Conservation (phyloP, 1,284 basidiomycete genomes). For the Bjerkandera adusta region DNA sequence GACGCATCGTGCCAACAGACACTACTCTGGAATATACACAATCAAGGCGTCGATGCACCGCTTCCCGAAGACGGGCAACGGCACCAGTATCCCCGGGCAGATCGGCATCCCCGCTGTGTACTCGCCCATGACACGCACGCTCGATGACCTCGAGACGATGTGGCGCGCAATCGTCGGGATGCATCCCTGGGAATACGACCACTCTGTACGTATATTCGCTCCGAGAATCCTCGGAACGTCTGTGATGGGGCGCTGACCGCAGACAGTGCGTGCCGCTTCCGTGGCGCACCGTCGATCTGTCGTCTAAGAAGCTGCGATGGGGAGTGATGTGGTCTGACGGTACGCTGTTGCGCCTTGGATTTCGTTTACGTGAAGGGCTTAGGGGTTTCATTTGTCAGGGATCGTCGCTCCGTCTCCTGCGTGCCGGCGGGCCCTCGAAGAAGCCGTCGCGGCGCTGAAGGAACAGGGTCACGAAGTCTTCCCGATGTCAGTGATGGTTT, state of each 20-base stretch:
- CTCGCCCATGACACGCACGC: conserved; percentile 32
- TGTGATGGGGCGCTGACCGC: neutral
- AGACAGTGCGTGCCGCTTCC: conserved; percentile 50
- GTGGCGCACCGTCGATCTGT: conserved; percentile 48
- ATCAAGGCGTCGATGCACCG: conserved; percentile 39
- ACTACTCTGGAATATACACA: conserved; percentile 30
- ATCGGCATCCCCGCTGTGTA: conserved; percentile 34
- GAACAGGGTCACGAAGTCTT: conserved; percentile 51
- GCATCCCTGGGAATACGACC: conserved; percentile 61
- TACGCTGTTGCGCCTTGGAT: conserved; percentile 13
- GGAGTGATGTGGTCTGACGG: conserved; percentile 58
- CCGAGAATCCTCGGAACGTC: neutral
- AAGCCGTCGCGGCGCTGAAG: conserved; percentile 45
- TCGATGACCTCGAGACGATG: conserved; percentile 31
- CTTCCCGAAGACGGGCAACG: conserved; percentile 48
- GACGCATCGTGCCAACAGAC: conserved; percentile 15
- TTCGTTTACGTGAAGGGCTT: too few species aligned
- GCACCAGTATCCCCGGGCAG: conserved; percentile 56
- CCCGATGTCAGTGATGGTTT: conserved; percentile 34
- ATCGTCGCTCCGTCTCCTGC: conserved; percentile 59
- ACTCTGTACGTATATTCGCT: conserved; percentile 38
- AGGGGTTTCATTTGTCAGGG: too few species aligned
- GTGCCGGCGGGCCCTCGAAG: conserved; percentile 52
- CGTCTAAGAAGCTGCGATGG: conserved; percentile 36
- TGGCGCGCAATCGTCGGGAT: conserved; percentile 48